These are phyloP conservation scores for Biscogniauxia sp. DNA, from an alignment of 2,329 filamentous ascomycete species.

Conservation along the genomic window DNA sequence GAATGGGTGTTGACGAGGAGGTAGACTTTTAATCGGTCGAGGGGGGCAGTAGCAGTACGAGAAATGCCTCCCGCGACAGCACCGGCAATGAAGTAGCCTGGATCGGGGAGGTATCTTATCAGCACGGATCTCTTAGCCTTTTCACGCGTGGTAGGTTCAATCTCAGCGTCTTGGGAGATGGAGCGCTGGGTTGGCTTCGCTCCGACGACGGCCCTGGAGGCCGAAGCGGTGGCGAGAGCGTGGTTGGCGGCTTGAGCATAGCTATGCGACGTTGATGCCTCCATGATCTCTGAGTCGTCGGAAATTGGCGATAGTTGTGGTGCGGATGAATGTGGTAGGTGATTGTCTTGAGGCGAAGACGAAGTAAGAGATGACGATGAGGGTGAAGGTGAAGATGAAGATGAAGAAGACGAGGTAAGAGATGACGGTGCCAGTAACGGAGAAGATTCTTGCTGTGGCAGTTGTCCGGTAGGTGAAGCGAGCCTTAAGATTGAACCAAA, in stretches of 20 bases:
- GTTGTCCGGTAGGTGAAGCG: slow-evolving; percentile 48
- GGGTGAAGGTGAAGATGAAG: slow-evolving; percentile 11
- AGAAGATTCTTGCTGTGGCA: slow-evolving; percentile 26
- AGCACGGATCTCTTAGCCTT: slow-evolving; percentile 49
- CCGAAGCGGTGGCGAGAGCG: slow-evolving; percentile 10
- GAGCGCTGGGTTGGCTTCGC: slow-evolving; percentile 19
- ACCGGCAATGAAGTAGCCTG: slow-evolving; percentile 98
- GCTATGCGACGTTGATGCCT: slow-evolving; percentile 14
- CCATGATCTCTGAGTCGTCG: slow-evolving; percentile 19
- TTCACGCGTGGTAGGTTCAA: slow-evolving; percentile 34
- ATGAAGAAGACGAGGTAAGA: slow-evolving; percentile 12
- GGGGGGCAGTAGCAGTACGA: slow-evolving; percentile 89
- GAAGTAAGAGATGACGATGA: slow-evolving; percentile 12
- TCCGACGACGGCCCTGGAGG: slow-evolving; percentile 17
- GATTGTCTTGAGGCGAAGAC: slow-evolving; percentile 14
- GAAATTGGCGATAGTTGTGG: slow-evolving; percentile 11
- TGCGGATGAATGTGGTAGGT: slow-evolving; percentile 9
- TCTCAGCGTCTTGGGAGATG: slow-evolving; percentile 26
- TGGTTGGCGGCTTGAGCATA: slow-evolving; percentile 12
- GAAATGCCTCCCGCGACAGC: slow-evolving; percentile 92
- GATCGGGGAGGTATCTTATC: slow-evolving; percentile 71
- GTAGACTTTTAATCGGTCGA: slow-evolving; percentile 96
- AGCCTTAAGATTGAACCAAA: slow-evolving; percentile 75
- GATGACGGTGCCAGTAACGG: slow-evolving; percentile 2
- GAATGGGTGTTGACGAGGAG: slow-evolving; percentile 84